Conservation (phyloP, 2,329 filamentous ascomycete genomes). For the Hymenotorrendiella dingleyae region DNA sequence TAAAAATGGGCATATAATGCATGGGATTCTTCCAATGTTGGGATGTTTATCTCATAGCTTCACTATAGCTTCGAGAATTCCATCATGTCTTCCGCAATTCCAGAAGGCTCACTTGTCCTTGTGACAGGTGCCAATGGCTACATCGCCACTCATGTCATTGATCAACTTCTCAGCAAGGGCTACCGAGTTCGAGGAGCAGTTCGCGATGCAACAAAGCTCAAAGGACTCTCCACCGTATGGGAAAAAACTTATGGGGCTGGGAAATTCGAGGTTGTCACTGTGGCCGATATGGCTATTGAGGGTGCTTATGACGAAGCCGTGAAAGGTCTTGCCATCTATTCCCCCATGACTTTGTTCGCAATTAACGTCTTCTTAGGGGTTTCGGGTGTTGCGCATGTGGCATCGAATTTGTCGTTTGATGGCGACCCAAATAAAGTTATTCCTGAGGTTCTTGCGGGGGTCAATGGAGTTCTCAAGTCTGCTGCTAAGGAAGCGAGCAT, state of each 20-base stretch:
- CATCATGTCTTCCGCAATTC: slow-evolving; percentile 11
- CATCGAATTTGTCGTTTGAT: not conserved
- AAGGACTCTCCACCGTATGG: slow-evolving; percentile 15
- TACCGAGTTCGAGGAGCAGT: slow-evolving; percentile 41
- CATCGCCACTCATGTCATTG: slow-evolving; percentile 36
- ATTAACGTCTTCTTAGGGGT: too few relatives aligned
- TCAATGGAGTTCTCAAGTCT: not conserved
- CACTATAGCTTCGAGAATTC: too few relatives aligned
- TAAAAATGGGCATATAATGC: too few relatives aligned
- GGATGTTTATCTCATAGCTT: not conserved
- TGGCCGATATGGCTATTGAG: slow-evolving; percentile 30
- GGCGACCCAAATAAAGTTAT: not conserved
- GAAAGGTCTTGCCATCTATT: too few relatives aligned
- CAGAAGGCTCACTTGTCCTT: slow-evolving; percentile 32
- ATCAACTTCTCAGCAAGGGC: slow-evolving; percentile 35
- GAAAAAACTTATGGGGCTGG: slow-evolving; percentile 31
- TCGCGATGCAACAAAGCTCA: slow-evolving; percentile 30
- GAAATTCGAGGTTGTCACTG: slow-evolving; percentile 31
- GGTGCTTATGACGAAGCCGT: slow-evolving; percentile 22
- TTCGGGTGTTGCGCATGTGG: not conserved
- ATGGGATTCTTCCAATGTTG: too few relatives aligned
- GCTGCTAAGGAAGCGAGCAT: not conserved
- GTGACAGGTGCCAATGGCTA: slow-evolving; percentile 39
- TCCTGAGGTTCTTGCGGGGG: not conserved
- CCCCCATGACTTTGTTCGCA: too few relatives aligned